Evolutionary conservation across 192 early-diverging fungal genomes (phyloP), one percentile per base, ranked within the genome.

Genomic region (Coemansia sp.): DNA sequence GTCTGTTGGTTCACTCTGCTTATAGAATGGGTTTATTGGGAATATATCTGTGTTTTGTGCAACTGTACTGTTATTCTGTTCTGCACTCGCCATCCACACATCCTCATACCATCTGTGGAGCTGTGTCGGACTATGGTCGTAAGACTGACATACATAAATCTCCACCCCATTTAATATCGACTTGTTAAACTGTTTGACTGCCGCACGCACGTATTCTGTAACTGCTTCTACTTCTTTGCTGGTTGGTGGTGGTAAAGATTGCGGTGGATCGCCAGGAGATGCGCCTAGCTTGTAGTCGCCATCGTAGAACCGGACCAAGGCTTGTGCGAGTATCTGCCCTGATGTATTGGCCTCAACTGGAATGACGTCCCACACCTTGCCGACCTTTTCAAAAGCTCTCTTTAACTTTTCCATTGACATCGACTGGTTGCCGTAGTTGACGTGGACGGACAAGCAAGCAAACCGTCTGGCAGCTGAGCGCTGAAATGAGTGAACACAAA

Each of bases 281-380:
- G 29, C 52, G 8, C 57, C 71, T 15, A 71, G 61, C 25, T 49
- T 26, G 30, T 68, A 71, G 7, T 69, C 61, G 51, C 77, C 77
- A 13, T 51, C 64, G 52, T 73, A 79, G 64, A 74, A 79, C 42
- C 67, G 64, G 4, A 79, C 77, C 7, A 74, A 16, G 2, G 77
- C 71, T n/a, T 42, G 58, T 13, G 68, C 59, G n/a, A 73, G 37
- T 28, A 58, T 61, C 28, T 56, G 29, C 6, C 62, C 71, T 0
- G 77, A 42, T 2, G 35, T 29, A 8, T 43, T 61, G n/a, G 71
- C 66, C 56, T 79, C 55, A 9, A 74, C 25, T 16, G 57, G 67
- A 20, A 65, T n/a, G 7, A 79, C 53, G n/a, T 73, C 77, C 77
- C 77, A 79, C 33, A 79, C 77, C 2, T 67, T 74, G 61, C 77